Conservation (phyloP, 176 grass and related monocot genomes). For the Avena sativa region DNA sequence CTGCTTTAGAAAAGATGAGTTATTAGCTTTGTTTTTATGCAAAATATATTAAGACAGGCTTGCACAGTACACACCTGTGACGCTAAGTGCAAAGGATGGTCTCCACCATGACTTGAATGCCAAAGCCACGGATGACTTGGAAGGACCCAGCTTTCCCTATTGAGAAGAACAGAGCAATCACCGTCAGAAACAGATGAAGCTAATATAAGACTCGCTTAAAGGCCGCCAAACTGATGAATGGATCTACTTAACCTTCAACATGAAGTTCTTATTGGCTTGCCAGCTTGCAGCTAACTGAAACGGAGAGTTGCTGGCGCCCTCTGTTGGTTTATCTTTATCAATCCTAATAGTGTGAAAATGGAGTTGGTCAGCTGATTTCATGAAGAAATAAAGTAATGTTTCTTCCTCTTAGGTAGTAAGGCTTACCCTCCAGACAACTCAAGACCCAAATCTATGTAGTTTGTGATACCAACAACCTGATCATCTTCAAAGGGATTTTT, state of each 20-base stretch:
- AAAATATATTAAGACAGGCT: not conserved
- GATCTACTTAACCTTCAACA: slow-evolving; percentile 70
- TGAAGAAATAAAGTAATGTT: slow-evolving; percentile 13
- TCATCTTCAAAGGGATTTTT: slow-evolving; percentile 93
- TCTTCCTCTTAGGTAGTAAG: not conserved
- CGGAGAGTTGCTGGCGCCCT: slow-evolving; percentile 43
- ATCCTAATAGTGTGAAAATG: slow-evolving; percentile 54
- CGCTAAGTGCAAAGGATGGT: slow-evolving; percentile 86
- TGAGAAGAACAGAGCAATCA: not conserved
- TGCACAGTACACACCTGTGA: slow-evolving; percentile 71
- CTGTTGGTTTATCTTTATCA: slow-evolving; percentile 58
- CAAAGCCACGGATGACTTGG: slow-evolving; percentile 72
- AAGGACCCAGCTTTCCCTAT: slow-evolving; percentile 86
- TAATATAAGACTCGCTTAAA: not conserved
- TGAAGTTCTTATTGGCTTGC: slow-evolving; percentile 98
- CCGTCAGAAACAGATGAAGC: slow-evolving; percentile 7
- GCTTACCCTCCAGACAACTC: slow-evolving; percentile 79
- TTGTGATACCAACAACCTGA: slow-evolving; percentile 96
- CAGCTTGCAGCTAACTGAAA: slow-evolving; percentile 94
- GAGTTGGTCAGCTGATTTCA: slow-evolving; percentile 14
- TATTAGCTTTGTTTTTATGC: not conserved
- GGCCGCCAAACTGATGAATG: slow-evolving; percentile 10
- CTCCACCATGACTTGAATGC: slow-evolving; percentile 99
- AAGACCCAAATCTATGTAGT: slow-evolving; percentile 95
- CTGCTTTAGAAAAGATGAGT: not conserved